Base-by-base conservation (phyloP, 148 eudicot genomes). In the Silene conica region DNA sequence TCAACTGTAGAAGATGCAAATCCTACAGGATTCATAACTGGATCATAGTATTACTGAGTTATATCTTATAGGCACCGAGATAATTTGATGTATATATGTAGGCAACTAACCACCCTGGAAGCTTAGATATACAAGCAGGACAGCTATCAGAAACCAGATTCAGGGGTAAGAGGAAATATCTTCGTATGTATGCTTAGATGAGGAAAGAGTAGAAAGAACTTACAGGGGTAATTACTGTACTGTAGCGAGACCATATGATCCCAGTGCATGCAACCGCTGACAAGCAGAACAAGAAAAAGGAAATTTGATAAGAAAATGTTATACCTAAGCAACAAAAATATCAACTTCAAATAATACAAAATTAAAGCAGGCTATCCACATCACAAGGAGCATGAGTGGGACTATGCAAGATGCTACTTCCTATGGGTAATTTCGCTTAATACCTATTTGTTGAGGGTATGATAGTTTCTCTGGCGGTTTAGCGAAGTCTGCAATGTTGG, bases 371-470 rank as follows among this genome's bases (percentile, higher is more conserved):
- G 25, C 2, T 20, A 58, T 23, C 13, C 2, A 12, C n/a, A 34
- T 23, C 22, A 22, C 52, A 13, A 34, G 54, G 0, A 74, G 14
- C 10, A 14, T 38, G 22, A 57, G 22, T 22, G 19, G 41, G 61
- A 20, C 14, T 48, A 15, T 68, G 26, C 66, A 45, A 23, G 58
- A 68, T 20, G 59, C 67, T 68, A 26, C 2, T 21, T 16, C 66
- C 12, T 41, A 41, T 28, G 61, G 1, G 22, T 22, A 41, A 67
- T n/a, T n/a, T 15, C 19, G 54, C 23, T n/a, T n/a, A 57, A 11
- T 86, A 90, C 98, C 97, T 79, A 89, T 82, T 85, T 93, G 98
- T 66, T 93, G 98, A 73, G 97, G 98, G 76, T 93, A 93, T 38
- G 98, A 91, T 61, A 93, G 76, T 48, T 90, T 93, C 82, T 91